phyloP scores from a whole-genome alignment of 108 stramenopile genomes.

The Skeletonema tropicum region DNA sequence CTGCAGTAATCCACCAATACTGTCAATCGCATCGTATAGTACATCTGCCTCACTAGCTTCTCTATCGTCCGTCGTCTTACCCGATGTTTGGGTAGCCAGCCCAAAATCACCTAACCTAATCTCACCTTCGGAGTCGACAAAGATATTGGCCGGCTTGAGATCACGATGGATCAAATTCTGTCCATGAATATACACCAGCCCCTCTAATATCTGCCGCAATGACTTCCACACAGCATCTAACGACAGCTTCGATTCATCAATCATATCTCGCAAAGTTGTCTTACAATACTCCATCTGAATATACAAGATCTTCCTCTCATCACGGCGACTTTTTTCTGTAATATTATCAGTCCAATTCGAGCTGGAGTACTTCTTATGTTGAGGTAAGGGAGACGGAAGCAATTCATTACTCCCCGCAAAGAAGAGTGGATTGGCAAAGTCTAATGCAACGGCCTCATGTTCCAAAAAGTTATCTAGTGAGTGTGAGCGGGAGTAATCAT shows the following conservation, averaged over 20 bases:
- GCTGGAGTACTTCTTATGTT: constrained; percentile 4
- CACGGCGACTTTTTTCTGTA: constrained; percentile 12
- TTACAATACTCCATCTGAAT: constrained; percentile 87
- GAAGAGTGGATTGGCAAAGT: constrained; percentile 43
- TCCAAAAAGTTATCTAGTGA: constrained; percentile 52
- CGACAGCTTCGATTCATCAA: constrained; percentile 61
- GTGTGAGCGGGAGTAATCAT: constrained; percentile 10
- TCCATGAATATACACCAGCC: constrained; percentile 75
- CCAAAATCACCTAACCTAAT: constrained; percentile 83
- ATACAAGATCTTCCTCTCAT: constrained; percentile 38
- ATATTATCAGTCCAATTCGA: constrained; percentile 14
- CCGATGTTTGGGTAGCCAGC: constrained; percentile 53
- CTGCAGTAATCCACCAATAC: constrained; percentile 54
- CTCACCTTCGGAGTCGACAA: constrained; percentile 42
- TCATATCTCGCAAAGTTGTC: constrained; percentile 75
- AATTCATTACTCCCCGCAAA: constrained; percentile 17
- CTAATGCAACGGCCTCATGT: constrained; percentile 31
- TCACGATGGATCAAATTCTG: constrained; percentile 74
- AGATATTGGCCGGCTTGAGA: constrained; percentile 49
- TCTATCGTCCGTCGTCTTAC: constrained; percentile 15
- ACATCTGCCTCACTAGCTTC: constrained; percentile 45
- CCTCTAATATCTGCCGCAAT: constrained; percentile 81
- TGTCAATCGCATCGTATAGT: constrained; percentile 63
- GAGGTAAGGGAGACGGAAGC: neutral
- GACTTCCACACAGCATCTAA: constrained; percentile 70